Base-by-base conservation (phyloP, 2,329 filamentous ascomycete species). In the Fusarium algeriense region DNA sequence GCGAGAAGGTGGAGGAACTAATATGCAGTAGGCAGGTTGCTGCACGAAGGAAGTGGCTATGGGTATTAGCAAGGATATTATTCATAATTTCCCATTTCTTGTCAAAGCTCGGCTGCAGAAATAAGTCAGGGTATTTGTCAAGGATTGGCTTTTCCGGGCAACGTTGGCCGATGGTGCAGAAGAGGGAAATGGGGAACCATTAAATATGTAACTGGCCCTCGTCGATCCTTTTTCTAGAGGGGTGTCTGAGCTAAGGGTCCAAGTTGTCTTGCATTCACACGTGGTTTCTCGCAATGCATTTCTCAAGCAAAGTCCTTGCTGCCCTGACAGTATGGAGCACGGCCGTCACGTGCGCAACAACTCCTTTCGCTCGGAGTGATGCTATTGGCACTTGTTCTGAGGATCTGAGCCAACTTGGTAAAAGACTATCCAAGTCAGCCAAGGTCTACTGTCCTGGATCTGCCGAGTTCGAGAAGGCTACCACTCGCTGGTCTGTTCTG, bases 401-500 rank as follows among this genome's bases (percentile, higher is more conserved):
- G 7, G 66, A 70, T 2, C 40, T 71, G n/a, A 55, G 59, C 11
- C 69, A 75, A 8, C 77, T 83, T 12, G 71, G 68, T 1, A 40
- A 67, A 19, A 76, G 73, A 49, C 78, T 84, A 10, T 87, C 85
- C 1, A 45, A 66, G 15, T 61, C 63, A 4, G 82, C 84, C 19
- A 78, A 83, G 69, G 73, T 87, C 37, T 85, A 83, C 70, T 78
- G 74, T 23, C 83, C 84, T 0, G 82, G 80, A 4, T 82, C 83
- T 13, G 70, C 68, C n/a, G 80, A 75, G 15, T 88, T 84, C 50
- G 64, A 71, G 6, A 38, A 76, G 32, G 80, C 80, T 10, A 81
- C 83, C 1, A 77, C 75, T 4, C 80, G 85, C 2, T 87, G 85
- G 85, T 87, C 86, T 2, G 77, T 76, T 17, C 69, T 85, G 23